phyloP scores from a whole-genome alignment of 768 basidiomycete species.

The Lyophyllum shimeji region DNA sequence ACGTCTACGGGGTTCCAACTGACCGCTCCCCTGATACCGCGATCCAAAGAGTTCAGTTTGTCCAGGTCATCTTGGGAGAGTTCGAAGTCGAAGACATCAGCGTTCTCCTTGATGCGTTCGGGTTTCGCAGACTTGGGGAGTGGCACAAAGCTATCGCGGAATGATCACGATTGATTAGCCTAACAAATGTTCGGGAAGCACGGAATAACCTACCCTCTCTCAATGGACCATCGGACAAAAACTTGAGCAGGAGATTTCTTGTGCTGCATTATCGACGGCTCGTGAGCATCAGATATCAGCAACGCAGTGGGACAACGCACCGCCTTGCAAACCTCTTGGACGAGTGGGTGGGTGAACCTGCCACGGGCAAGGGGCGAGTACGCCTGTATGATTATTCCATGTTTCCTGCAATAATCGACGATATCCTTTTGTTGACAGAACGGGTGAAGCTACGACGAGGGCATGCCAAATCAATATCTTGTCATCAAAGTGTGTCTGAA shows the following conservation, averaged over 20 bases:
- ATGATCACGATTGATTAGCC: background rate
- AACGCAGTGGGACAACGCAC: conserved; percentile 30
- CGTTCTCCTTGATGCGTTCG: conserved; percentile 68
- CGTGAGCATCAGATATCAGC: background rate
- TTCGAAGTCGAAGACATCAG: conserved; percentile 74
- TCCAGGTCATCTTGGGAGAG: conserved; percentile 63
- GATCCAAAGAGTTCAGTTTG: conserved; percentile 64
- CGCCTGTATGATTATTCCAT: conserved; percentile 64
- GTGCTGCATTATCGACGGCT: conserved; percentile 34
- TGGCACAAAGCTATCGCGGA: conserved; percentile 60
- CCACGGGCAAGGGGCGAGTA: conserved; percentile 76
- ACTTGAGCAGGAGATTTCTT: conserved; percentile 70
- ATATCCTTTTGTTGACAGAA: conserved; percentile 80
- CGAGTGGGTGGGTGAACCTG: conserved; percentile 48
- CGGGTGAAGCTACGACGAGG: conserved; percentile 62
- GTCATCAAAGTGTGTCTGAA: conserved; percentile 7
- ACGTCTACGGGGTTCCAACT: conserved; percentile 83
- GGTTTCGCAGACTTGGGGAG: conserved; percentile 79
- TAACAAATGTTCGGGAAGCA: background rate
- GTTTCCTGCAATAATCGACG: conserved; percentile 66
- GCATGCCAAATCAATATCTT: background rate
- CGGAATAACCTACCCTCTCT: conserved; percentile 57
- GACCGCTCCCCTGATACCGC: conserved; percentile 66
- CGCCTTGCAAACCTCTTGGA: conserved; percentile 57
- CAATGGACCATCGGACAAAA: conserved; percentile 86